These are phyloP conservation scores for Volvox reticuliferus DNA, from an alignment of 139 green algal species.

Conservation along the genomic window DNA sequence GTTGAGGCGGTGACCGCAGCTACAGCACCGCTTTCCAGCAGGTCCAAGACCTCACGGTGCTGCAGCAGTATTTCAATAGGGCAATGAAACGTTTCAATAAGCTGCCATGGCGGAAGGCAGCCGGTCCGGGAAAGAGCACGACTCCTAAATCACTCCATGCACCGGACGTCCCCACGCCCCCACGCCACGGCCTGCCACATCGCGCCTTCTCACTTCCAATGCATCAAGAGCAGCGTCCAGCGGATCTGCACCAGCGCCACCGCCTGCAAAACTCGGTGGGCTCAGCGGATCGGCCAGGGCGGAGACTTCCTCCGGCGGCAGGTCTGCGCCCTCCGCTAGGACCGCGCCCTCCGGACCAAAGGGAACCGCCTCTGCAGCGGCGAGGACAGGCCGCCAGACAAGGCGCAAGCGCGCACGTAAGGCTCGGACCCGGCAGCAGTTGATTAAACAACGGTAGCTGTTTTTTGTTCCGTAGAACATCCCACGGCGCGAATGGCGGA, in stretches of 20 bases:
- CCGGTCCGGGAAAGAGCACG: background rate
- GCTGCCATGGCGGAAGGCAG: background rate
- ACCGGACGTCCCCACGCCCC: background rate
- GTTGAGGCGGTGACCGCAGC: background rate
- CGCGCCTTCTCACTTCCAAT: background rate
- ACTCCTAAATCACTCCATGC: background rate
- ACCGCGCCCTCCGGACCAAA: background rate
- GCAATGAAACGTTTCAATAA: background rate
- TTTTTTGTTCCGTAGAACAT: no score
- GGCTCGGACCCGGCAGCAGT: no score
- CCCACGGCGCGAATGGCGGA: no score
- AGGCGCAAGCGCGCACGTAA: no score
- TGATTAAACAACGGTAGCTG: no score
- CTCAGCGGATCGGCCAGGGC: conserved; percentile 2
- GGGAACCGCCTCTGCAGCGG: background rate
- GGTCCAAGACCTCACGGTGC: conserved; percentile 3
- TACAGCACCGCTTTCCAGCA: background rate
- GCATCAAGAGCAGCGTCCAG: conserved; percentile 4
- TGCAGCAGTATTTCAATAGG: background rate
- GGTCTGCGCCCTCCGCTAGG: background rate
- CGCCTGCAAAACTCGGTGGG: background rate
- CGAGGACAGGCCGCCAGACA: background rate
- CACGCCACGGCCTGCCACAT: background rate
- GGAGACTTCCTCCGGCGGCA: background rate
- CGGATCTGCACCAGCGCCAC: background rate